Conservation (phyloP, 179 eudicot species). For the Silene coronaria region DNA sequence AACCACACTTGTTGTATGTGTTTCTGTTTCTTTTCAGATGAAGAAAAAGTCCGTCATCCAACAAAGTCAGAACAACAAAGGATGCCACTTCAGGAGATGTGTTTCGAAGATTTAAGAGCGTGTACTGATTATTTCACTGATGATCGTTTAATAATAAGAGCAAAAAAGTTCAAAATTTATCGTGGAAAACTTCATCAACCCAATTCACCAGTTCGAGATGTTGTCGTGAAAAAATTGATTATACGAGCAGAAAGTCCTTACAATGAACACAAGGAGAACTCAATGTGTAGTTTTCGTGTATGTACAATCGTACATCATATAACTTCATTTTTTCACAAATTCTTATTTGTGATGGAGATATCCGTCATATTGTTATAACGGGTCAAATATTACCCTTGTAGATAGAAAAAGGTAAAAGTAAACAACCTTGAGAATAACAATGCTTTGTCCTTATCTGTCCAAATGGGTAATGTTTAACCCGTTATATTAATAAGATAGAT, state of each 20-base stretch:
- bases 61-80: not conserved
- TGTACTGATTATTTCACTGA: not conserved
- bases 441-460: no score
- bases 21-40: not conserved
- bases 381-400: no score
- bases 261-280: not conserved
- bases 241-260: not conserved
- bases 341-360: no score
- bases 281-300: not conserved
- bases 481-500: no score
- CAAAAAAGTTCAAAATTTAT: no score
- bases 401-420: no score
- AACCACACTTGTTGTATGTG: no score
- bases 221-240: not conserved
- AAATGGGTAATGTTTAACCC: no score
- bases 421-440: no score
- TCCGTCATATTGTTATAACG: no score
- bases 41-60: not conserved
- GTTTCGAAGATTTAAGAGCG: not conserved
- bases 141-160: not conserved
- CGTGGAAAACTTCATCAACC: not conserved
- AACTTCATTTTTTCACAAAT: no score
- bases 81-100: not conserved
- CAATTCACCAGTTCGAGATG: not conserved
- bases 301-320: not conserved